Evolutionary conservation across 345 rosid genomes (phyloP).

Genomic region (Xanthoceras sorbifolium): DNA sequence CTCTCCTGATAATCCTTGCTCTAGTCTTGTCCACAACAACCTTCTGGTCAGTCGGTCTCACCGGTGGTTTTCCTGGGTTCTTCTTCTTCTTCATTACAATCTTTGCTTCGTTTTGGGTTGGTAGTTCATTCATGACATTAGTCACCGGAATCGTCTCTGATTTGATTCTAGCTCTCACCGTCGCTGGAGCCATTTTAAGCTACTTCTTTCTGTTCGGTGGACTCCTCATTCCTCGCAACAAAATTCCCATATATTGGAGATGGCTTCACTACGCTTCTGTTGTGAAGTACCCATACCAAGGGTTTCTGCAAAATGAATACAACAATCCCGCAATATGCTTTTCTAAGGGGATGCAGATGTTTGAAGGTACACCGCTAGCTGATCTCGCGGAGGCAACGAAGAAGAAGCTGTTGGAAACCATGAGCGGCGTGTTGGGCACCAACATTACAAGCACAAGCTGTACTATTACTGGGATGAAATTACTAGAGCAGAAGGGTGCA

Average conservation of each 20-base stretch:
- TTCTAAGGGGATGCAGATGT: conserved; percentile 35
- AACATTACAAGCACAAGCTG: conserved; percentile 33
- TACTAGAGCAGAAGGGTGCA: conserved; percentile 22
- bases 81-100: conserved; percentile 44
- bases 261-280: conserved; percentile 43
- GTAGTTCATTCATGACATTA: conserved; percentile 45
- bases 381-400: conserved; percentile 20
- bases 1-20: conserved; percentile 44
- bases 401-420: conserved; percentile 27
- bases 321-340: conserved; percentile 31
- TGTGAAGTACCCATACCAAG: conserved; percentile 32
- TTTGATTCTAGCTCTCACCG: conserved; percentile 36
- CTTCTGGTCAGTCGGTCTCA: conserved; percentile 59
- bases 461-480: conserved; percentile 27
- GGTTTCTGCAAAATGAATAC: conserved; percentile 28
- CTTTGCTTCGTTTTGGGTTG: conserved; percentile 45
- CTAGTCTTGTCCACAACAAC: conserved; percentile 42
- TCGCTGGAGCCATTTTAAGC: conserved; percentile 30
- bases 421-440: conserved; percentile 25
- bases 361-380: conserved; percentile 30
- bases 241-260: conserved; percentile 35
- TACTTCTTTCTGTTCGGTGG: conserved; percentile 40
- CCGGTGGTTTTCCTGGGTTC: conserved; percentile 49
- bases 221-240: conserved; percentile 37
- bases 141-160: conserved; percentile 49